Percentiles rank a stretch among this genome's conserved stretches.
These are phyloP conservation scores for Saprolegnia diclina DNA, from an alignment of 352 stramenopile species.

Conservation along the genomic window DNA sequence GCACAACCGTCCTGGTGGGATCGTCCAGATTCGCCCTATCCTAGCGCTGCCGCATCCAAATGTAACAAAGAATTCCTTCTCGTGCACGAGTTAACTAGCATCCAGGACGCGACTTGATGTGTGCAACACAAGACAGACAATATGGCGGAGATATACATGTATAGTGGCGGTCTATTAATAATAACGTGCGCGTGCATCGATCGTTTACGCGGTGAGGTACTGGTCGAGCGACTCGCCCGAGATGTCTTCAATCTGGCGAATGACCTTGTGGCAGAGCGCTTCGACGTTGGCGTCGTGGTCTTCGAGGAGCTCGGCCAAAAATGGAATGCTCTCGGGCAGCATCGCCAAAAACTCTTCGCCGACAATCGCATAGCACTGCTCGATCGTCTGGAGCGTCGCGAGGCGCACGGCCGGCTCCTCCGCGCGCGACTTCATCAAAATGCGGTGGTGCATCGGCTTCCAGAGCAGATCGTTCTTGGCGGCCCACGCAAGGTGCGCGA, in stretches of 20 bases:
- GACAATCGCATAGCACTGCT: slow-evolving; percentile 83
- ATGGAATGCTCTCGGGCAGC: slow-evolving; percentile 85
- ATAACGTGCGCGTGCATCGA: neutral
- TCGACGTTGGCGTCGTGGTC: slow-evolving; percentile 81
- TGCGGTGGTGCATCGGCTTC: slow-evolving; percentile 84
- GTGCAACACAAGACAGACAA: too few species aligned
- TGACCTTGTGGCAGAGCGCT: slow-evolving; percentile 77
- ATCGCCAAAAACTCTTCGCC: slow-evolving; percentile 86
- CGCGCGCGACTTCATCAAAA: slow-evolving; percentile 84
- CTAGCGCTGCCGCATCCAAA: too few species aligned
- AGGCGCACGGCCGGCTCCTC: slow-evolving; percentile 57
- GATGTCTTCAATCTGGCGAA: slow-evolving; percentile 87
- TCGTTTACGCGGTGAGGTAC: slow-evolving; percentile 55
- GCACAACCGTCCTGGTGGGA: too few species aligned
- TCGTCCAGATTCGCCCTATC: too few species aligned
- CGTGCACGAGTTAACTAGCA: too few species aligned
- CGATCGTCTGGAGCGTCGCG: slow-evolving; percentile 67
- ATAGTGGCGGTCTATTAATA: neutral
- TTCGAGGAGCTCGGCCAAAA: slow-evolving; percentile 84
- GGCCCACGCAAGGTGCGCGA: slow-evolving; percentile 80
- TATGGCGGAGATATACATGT: too few species aligned
- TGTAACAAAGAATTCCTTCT: too few species aligned
- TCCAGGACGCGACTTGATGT: too few species aligned
- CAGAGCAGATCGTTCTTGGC: slow-evolving; percentile 84
- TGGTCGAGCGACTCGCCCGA: slow-evolving; percentile 85